Conservation (phyloP, 2,329 filamentous ascomycete species). For the Hypoxylon sp. region DNA sequence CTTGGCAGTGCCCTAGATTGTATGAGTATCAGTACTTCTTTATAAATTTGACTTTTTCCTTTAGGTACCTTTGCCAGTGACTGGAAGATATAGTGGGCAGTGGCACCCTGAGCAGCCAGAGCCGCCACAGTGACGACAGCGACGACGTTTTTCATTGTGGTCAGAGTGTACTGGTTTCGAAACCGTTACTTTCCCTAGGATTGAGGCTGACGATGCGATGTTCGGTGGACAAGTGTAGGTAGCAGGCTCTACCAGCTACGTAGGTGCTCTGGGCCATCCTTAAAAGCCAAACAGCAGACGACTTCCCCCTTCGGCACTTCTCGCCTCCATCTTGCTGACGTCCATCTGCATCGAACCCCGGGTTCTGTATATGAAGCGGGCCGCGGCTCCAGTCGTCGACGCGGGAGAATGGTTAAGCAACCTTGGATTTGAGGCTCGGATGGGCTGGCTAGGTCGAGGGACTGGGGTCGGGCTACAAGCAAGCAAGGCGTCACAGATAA, state of each 20-base stretch:
- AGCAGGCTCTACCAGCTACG: slow-evolving; percentile 22
- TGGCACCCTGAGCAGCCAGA: slow-evolving; percentile 52
- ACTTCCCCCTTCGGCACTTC: slow-evolving; percentile 39
- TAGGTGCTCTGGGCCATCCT: slow-evolving; percentile 28
- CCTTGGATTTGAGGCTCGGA: slow-evolving; percentile 8
- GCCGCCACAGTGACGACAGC: slow-evolving; percentile 49
- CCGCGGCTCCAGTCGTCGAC: slow-evolving; percentile 35
- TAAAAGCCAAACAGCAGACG: slow-evolving; percentile 34
- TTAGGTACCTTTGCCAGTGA: slow-evolving; percentile 48
- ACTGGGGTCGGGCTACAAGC: slow-evolving; percentile 4
- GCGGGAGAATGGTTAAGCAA: slow-evolving; percentile 18
- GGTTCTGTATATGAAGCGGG: slow-evolving; percentile 42
- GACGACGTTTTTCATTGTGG: slow-evolving; percentile 52
- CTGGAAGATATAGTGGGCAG: slow-evolving; percentile 60
- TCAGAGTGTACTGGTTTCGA: neutral
- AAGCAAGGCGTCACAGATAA: slow-evolving; percentile 20
- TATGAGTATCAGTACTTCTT: neutral
- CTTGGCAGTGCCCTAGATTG: slow-evolving; percentile 48
- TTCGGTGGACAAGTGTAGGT: neutral
- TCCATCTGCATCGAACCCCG: slow-evolving; percentile 17
- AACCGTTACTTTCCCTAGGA: neutral
- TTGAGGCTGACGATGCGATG: slow-evolving; percentile 2
- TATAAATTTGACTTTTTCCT: neutral
- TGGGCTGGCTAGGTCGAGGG: slow-evolving; percentile 24
- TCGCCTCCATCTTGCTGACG: slow-evolving; percentile 12